These are phyloP conservation scores for Isabelozyma rhagii DNA, from an alignment of 805 yeast genomes.

Conservation along the genomic window DNA sequence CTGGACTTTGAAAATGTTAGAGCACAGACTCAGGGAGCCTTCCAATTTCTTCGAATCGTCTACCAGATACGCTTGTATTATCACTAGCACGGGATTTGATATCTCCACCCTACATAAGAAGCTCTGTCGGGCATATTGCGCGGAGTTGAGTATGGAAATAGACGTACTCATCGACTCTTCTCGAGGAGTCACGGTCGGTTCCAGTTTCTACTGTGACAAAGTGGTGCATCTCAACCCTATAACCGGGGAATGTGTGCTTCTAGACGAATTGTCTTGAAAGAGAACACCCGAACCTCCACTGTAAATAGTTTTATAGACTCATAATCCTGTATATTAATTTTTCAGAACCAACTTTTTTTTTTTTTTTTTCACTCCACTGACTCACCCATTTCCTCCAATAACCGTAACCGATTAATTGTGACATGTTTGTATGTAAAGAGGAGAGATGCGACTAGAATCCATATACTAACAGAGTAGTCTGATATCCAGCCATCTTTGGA, in stretches of 20 bases:
- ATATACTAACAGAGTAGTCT: constrained; percentile 18
- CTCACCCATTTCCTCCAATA: constrained; percentile 1
- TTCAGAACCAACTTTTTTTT: constrained; percentile 3
- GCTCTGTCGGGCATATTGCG: constrained; percentile 45
- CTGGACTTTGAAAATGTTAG: constrained; percentile 22
- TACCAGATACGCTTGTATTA: constrained; percentile 33
- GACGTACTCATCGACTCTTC: constrained; percentile 27
- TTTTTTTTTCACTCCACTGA: constrained; percentile 2
- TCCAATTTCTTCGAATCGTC: neutral
- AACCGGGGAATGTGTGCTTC: constrained; percentile 37
- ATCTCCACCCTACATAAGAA: constrained; percentile 11
- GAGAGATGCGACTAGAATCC: neutral
- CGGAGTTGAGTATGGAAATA: constrained; percentile 45
- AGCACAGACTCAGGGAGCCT: constrained; percentile 5
- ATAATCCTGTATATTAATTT: constrained; percentile 6
- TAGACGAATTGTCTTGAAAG: neutral
- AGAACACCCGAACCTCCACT: neutral
- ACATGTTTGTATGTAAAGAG: constrained; percentile 22
- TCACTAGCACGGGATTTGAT: constrained; percentile 30
- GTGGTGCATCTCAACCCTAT: constrained; percentile 41
- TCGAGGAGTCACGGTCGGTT: constrained; percentile 36
- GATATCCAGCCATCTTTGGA: constrained; percentile 37
- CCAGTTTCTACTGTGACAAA: constrained; percentile 42
- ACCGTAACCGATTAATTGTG: neutral
- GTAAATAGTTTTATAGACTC: neutral